Base-by-base conservation (phyloP, 2,329 filamentous ascomycete genomes). In the Aspergillus ruber region DNA sequence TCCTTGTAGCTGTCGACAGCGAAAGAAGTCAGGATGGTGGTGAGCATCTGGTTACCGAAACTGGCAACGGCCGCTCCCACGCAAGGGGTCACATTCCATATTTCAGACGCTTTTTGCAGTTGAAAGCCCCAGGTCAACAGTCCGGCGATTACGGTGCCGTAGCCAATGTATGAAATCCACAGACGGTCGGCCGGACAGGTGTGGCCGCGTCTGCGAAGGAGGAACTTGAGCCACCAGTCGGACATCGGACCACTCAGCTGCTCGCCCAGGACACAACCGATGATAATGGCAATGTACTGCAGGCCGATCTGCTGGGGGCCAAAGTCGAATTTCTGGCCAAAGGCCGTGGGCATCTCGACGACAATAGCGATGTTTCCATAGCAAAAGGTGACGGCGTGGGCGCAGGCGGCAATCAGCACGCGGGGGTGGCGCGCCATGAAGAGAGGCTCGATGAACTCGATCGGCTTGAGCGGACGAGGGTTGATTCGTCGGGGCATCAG, bases 11-110 rank as follows among this genome's bases (percentile, higher is more conserved):
- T 79, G 53, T 83, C 81, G 1, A 84, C 75, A 0, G 79, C 75
- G 57, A 82, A 83, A 0, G 81, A 82, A 20, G 81, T 76, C 39
- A 81, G 58, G 2, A 82, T 75, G 0, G 81, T 83, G 0, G 80
- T 83, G 13, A 82, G 71, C 38, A 84, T 75, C 60, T 83, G 80
- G 50, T 81, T 82, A 0, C 81, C 80, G 4, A 72, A 75, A 0
- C 73, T 74, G 0, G 69, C 71, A 50, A 78, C 74, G 2, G 71
- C 79, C 5, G 71, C 72, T 4, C 80, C 79, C 13, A 82, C 57
- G 12, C 80, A 66, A 0, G 80, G 80, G 0, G 77, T 80, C 4
- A 82, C 71, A 47, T 82, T 78, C 75, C 77, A 83, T 2, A 64
- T 57, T 0, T 60, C 55, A 17, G 13, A n/a, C 1, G 75, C 73